phyloP scores from a whole-genome alignment of 2,329 filamentous ascomycete genomes.

The Shiraia sp. region DNA sequence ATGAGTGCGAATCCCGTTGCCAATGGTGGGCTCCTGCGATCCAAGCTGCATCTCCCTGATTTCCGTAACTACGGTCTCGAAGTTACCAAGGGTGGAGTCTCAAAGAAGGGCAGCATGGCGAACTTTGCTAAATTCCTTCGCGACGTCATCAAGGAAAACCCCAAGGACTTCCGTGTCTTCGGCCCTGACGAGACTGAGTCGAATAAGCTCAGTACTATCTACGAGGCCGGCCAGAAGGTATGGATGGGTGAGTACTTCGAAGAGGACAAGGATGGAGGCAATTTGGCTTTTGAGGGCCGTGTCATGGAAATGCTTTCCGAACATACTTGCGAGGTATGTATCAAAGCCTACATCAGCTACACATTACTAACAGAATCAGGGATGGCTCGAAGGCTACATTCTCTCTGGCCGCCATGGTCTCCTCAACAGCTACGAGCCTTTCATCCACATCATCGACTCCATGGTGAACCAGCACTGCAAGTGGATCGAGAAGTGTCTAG shows the following conservation, averaged over 20 bases:
- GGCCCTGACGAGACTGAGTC: conserved; percentile 82
- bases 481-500: conserved; percentile 81
- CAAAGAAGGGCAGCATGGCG: conserved; percentile 65
- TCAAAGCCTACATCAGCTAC: too few relatives aligned
- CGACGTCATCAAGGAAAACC: conserved; percentile 68
- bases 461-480: conserved; percentile 90
- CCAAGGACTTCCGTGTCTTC: conserved; percentile 72
- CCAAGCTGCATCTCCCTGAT: conserved; percentile 69
- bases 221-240: conserved; percentile 75
- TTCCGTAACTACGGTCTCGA: conserved; percentile 69
- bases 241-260: conserved; percentile 81
- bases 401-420: conserved; percentile 75
- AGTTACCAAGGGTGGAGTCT: conserved; percentile 63
- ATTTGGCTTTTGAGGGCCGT: conserved; percentile 67
- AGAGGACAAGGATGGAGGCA: conserved; percentile 74
- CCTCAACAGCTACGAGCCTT: conserved; percentile 81
- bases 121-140: conserved; percentile 70
- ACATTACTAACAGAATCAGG: conserved; percentile 21
- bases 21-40: conserved; percentile 70
- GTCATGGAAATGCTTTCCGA: conserved; percentile 87
- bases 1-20: conserved; percentile 79
- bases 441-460: conserved; percentile 80
- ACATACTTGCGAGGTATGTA: conserved; percentile 69
- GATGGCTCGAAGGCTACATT: conserved; percentile 77
- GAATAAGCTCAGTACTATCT: conserved; percentile 74